phyloP scores from a whole-genome alignment of 164 flowering plant species.

The Berberis vulgaris region DNA sequence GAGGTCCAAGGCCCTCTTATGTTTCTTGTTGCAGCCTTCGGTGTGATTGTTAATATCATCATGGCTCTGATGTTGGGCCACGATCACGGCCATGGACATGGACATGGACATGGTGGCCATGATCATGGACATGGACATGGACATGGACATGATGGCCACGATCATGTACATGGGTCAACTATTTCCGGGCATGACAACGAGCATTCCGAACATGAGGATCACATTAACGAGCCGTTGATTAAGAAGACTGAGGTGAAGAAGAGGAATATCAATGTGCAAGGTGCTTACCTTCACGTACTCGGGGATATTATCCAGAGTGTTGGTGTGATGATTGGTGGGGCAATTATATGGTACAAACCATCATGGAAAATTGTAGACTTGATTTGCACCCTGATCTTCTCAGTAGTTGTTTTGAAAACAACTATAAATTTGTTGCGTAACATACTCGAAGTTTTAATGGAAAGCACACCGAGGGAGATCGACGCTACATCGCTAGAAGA shows the following conservation, averaged over 20 bases:
- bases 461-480: conserved; percentile 88
- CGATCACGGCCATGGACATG: conserved; percentile 35
- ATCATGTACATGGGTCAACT: not conserved
- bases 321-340: conserved; percentile 89
- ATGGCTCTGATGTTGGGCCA: conserved; percentile 81
- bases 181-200: too few relatives aligned
- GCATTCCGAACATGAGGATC: too few relatives aligned
- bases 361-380: conserved; percentile 75
- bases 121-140: conserved; percentile 19
- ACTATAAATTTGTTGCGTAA: conserved; percentile 68
- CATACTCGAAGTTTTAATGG: conserved; percentile 83
- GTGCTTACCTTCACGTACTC: conserved; percentile 84
- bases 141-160: not conserved
- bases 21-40: conserved; percentile 77
- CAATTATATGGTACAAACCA: conserved; percentile 73
- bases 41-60: conserved; percentile 61
- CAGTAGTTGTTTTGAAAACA: conserved; percentile 58
- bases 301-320: conserved; percentile 87
- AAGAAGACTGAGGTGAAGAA: conserved; percentile 19
- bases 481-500: conserved; percentile 73
- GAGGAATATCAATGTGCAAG: conserved; percentile 70
- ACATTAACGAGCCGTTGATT: not conserved
- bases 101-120: conserved; percentile 10
- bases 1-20: conserved; percentile 71
- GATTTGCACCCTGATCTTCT: conserved; percentile 75